phyloP scores from a whole-genome alignment of 208 protist genomes.

The Trichomonas tenax region DNA sequence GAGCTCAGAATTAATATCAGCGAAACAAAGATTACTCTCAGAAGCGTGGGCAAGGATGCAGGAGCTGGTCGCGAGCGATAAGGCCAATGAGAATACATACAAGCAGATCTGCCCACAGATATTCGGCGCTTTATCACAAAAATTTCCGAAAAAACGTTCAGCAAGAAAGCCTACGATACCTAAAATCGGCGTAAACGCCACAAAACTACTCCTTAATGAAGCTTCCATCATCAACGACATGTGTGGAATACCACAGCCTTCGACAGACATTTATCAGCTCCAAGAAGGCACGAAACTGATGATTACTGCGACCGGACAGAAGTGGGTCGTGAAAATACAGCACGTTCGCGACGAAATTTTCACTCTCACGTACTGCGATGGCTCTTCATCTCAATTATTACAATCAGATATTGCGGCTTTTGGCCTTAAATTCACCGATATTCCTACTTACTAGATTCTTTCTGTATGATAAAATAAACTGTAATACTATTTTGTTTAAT shows the following conservation, averaged over 20 bases:
- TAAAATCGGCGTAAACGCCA: not conserved
- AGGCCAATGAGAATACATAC: not conserved
- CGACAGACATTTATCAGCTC: not conserved
- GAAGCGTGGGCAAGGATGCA: not conserved
- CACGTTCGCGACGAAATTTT: not conserved
- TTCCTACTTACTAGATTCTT: not conserved
- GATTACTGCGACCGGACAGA: not conserved
- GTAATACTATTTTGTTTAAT: too few species aligned
- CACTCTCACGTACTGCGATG: not conserved
- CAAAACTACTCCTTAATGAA: not conserved
- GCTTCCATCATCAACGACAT: not conserved
- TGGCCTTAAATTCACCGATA: not conserved
- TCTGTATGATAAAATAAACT: too few species aligned
- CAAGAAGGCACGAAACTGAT: not conserved
- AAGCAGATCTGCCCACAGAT: not conserved
- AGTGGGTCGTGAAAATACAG: not conserved
- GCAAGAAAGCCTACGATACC: not conserved
- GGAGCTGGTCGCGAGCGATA: not conserved
- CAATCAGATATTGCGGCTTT: not conserved
- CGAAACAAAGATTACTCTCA: not conserved
- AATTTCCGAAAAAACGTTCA: not conserved
- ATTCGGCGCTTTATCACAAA: not conserved
- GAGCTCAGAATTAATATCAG: not conserved
- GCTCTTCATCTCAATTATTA: not conserved
- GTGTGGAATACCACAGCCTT: not conserved